These are phyloP conservation scores for Malbranchea cinnamomea DNA, from an alignment of 2,329 filamentous ascomycete genomes.

Conservation along the genomic window DNA sequence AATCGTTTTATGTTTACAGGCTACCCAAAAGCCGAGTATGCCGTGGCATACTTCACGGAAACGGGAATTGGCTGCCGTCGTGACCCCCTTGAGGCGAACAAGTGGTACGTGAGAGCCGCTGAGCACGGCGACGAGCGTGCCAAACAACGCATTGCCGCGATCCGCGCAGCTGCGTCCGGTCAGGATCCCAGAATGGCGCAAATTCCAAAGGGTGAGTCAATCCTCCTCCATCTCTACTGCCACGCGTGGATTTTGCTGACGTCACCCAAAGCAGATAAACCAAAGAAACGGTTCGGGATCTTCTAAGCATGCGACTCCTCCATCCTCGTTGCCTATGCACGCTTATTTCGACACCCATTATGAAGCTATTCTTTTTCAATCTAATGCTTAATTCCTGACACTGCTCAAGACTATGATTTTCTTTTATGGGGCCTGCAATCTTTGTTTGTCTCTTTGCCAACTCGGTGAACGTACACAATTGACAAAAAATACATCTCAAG, in stretches of 20 bases:
- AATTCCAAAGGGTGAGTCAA: constrained; percentile 13
- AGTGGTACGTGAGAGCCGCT: constrained; percentile 94
- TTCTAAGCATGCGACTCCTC: constrained; percentile 10
- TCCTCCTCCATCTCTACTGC: no score
- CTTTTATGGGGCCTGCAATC: not conserved
- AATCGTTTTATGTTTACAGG: constrained; percentile 17
- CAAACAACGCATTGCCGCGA: constrained; percentile 71
- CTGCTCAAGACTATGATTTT: not conserved
- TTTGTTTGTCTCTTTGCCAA: not conserved
- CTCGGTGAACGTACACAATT: no score
- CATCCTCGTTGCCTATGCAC: not conserved
- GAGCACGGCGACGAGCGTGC: constrained; percentile 84
- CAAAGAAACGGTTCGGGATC: constrained; percentile 14
- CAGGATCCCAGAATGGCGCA: constrained; percentile 25
- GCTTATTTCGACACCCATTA: not conserved
- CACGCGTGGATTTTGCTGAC: no score
- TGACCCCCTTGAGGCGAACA: constrained; percentile 90
- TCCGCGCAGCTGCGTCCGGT: constrained; percentile 62
- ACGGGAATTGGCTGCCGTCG: constrained; percentile 94
- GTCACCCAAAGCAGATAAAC: no score
- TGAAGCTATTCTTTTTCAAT: not conserved
- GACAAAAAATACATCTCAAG: no score
- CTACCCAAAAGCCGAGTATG: constrained; percentile 64
- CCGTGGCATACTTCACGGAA: constrained; percentile 92
- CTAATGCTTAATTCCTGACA: not conserved